A percentile compares a stretch with the other conserved stretches of the same genome.
Conservation (phyloP, 2,329 filamentous ascomycete genomes). For the Byssoonygena ceratinophila region DNA sequence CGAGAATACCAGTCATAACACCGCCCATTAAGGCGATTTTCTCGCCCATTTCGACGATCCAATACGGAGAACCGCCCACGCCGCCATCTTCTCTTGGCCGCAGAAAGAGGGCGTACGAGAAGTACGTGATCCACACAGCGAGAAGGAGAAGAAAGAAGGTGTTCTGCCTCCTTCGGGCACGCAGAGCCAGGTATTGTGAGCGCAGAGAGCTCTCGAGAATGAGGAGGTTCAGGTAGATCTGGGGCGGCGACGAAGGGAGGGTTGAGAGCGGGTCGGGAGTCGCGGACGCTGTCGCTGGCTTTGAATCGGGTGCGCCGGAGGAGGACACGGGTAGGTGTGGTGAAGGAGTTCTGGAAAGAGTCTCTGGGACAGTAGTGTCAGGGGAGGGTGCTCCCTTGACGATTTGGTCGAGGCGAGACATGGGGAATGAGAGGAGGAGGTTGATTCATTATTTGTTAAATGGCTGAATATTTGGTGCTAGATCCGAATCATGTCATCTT, state of each 20-base stretch:
- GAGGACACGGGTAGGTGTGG: slow-evolving; percentile 15
- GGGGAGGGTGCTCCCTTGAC: slow-evolving; percentile 78
- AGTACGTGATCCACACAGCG: slow-evolving; percentile 67
- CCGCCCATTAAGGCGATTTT: slow-evolving; percentile 88
- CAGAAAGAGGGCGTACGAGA: slow-evolving; percentile 83
- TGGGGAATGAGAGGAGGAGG: slow-evolving; percentile 42
- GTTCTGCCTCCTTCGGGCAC: slow-evolving; percentile 78
- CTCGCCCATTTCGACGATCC: slow-evolving; percentile 82
- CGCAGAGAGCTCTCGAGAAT: slow-evolving; percentile 92
- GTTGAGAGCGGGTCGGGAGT: slow-evolving; percentile 61
- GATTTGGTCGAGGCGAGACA: slow-evolving; percentile 65
- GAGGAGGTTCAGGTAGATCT: slow-evolving; percentile 96
- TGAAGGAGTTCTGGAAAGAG: slow-evolving; percentile 35
- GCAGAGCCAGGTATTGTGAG: slow-evolving; percentile 82
- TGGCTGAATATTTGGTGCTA: too few relatives aligned
- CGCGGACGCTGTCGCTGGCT: slow-evolving; percentile 14
- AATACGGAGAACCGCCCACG: slow-evolving; percentile 88
- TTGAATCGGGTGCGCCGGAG: not conserved
- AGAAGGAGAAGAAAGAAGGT: slow-evolving; percentile 82
- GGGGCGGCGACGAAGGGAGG: slow-evolving; percentile 80
- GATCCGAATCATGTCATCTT: too few relatives aligned
- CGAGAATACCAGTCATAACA: slow-evolving; percentile 70
- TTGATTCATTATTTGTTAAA: slow-evolving; percentile 16
- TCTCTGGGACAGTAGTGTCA: slow-evolving; percentile 40
- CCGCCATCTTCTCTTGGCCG: slow-evolving; percentile 95